Conservation (phyloP, 257 asterid genomes). For the Salvia hispanica region DNA sequence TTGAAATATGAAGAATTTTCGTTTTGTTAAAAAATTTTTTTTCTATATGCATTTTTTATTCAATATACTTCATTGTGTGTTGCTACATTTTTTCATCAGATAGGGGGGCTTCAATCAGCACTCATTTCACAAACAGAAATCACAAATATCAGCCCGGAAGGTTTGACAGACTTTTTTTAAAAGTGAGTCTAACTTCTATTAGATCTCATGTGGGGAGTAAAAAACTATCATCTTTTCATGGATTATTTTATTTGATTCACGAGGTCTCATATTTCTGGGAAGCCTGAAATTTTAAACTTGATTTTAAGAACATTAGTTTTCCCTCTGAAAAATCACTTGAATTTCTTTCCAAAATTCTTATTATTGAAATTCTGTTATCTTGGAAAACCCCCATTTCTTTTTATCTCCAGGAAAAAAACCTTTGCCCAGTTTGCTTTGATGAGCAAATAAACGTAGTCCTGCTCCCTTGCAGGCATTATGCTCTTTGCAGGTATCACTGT, state of each 20-base stretch:
- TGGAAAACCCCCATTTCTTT: not conserved
- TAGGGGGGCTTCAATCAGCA: constrained; percentile 80
- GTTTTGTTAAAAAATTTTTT: not conserved
- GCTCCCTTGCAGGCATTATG: constrained; percentile 92
- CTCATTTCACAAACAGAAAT: constrained; percentile 75
- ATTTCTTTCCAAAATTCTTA: not conserved
- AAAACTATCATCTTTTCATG: no score
- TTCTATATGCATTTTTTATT: not conserved
- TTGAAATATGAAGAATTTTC: not conserved
- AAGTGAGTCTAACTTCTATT: constrained; percentile 43
- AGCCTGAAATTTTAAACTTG: no score
- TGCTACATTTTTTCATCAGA: constrained; percentile 43
- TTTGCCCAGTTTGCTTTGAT: constrained; percentile 92
- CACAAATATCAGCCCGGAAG: constrained; percentile 80
- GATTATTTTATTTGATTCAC: no score
- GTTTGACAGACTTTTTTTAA: constrained; percentile 82
- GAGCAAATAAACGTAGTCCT: constrained; percentile 76
- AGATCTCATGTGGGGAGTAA: not conserved
- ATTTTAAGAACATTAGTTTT: not conserved
- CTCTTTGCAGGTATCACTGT: constrained; percentile 72
- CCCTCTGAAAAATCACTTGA: not conserved
- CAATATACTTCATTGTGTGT: not conserved
- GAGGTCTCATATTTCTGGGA: not conserved
- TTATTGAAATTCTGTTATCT: not conserved
- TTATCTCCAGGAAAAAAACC: constrained; percentile 68